Evolutionary conservation across 2,329 filamentous ascomycete species (phyloP).

Genomic region (Talaromyces sp.): DNA sequence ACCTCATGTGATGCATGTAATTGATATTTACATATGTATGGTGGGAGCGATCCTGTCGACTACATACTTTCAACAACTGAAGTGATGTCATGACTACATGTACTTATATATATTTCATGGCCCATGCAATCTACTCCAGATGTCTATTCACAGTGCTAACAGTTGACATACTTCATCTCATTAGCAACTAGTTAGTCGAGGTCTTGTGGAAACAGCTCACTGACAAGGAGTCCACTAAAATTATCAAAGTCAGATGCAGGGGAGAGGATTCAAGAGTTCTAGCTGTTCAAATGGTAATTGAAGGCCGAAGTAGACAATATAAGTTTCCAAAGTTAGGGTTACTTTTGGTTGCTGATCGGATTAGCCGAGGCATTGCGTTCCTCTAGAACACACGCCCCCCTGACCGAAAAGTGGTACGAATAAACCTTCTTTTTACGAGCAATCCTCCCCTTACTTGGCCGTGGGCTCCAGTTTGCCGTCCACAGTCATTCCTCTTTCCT

Average conservation of each 20-base stretch:
- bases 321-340: background rate
- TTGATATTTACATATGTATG: background rate
- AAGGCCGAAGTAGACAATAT: background rate
- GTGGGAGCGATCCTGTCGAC: background rate
- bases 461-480: background rate
- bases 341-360: background rate
- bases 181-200: too few relatives aligned
- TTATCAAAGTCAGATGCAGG: too few relatives aligned
- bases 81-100: background rate
- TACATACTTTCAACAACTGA: background rate
- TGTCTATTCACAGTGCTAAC: too few relatives aligned
- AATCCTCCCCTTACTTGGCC: background rate
- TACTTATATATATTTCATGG: background rate
- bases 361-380: background rate
- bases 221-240: too few relatives aligned
- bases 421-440: background rate
- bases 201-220: too few relatives aligned
- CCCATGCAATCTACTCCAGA: background rate
- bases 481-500: conserved; percentile 10
- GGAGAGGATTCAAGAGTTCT: too few relatives aligned
- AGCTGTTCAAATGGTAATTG: background rate
- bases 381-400: background rate
- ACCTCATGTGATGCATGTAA: background rate
- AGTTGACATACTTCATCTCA: too few relatives aligned
- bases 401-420: background rate